Evolutionary conservation across 768 basidiomycete genomes (phyloP).

Genomic region (Boletellus ananas): DNA sequence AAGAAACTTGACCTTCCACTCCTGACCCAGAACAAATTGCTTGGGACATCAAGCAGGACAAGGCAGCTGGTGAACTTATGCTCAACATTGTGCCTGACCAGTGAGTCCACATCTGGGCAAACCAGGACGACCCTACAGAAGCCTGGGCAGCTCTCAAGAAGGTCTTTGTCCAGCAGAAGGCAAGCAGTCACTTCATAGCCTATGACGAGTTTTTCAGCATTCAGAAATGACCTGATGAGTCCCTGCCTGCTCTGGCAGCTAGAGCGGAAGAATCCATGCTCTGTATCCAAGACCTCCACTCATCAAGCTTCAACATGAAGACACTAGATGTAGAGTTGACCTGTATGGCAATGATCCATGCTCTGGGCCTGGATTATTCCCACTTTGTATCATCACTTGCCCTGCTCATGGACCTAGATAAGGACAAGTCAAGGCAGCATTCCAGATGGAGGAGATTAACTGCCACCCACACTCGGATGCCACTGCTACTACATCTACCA

Average conservation of each 20-base stretch:
- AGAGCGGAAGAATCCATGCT: conserved; percentile 1
- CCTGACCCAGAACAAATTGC: too few species aligned
- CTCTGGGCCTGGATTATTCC: conserved; percentile 4
- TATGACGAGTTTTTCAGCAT: conserved; percentile 11
- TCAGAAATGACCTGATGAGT: conserved; percentile 3
- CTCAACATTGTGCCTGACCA: too few species aligned
- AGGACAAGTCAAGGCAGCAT: conserved; percentile 5
- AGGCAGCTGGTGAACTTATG: too few species aligned
- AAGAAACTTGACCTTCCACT: too few species aligned
- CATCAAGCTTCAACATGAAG: background rate
- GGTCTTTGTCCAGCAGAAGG: conserved; percentile 5
- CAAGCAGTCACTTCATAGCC: conserved; percentile 2
- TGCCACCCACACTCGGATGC: too few species aligned
- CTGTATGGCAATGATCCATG: conserved; percentile 9
- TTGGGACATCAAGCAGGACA: too few species aligned
- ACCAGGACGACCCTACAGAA: too few species aligned
- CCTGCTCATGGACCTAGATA: conserved; percentile 5
- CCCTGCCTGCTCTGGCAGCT: too few species aligned
- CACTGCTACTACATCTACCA: too few species aligned
- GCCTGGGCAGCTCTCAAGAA: too few species aligned
- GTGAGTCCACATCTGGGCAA: too few species aligned
- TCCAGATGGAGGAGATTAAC: too few species aligned
- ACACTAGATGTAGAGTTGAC: conserved; percentile 3
- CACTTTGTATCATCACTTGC: conserved; percentile 11
- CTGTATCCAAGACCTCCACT: conserved; percentile 5